Evolutionary conservation across 2,329 filamentous ascomycete species (phyloP).

Genomic region (Rhytidhysteron rufulum): DNA sequence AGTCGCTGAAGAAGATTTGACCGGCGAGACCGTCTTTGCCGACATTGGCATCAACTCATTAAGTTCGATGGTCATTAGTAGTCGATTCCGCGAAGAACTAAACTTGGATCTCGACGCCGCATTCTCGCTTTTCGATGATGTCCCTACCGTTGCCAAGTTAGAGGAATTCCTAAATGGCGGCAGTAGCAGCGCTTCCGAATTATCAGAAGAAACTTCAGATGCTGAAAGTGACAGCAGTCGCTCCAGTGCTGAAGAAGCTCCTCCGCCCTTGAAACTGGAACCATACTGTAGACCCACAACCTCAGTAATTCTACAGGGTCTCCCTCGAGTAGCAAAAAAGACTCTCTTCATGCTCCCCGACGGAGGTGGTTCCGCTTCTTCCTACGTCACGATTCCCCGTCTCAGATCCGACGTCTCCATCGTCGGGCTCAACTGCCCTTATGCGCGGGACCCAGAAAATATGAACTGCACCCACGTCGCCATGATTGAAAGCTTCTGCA

Average conservation of each 20-base stretch:
- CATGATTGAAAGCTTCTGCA: conserved; percentile 37
- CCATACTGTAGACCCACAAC: background rate
- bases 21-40: conserved; percentile 18
- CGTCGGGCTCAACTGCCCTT: conserved; percentile 49
- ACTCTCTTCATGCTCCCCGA: conserved; percentile 47
- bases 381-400: conserved; percentile 35
- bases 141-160: conserved; percentile 53
- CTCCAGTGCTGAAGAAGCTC: background rate
- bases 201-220: background rate
- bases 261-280: background rate
- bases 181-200: background rate
- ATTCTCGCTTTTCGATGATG: conserved; percentile 48
- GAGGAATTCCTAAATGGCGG: conserved; percentile 44
- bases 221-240: too few relatives aligned
- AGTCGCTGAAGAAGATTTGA: conserved; percentile 19
- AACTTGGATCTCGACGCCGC: conserved; percentile 18
- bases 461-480: conserved; percentile 23
- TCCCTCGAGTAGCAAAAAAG: conserved; percentile 27
- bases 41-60: conserved; percentile 31
- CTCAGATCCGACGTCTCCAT: conserved; percentile 38
- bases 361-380: conserved; percentile 44
- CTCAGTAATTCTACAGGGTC: conserved; percentile 45
- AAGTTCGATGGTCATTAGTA: conserved; percentile 17
- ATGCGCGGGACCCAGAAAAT: conserved; percentile 20
- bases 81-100: conserved; percentile 21